Base-by-base conservation (phyloP, 441 rosid species). In the Aquilaria agallochum region DNA sequence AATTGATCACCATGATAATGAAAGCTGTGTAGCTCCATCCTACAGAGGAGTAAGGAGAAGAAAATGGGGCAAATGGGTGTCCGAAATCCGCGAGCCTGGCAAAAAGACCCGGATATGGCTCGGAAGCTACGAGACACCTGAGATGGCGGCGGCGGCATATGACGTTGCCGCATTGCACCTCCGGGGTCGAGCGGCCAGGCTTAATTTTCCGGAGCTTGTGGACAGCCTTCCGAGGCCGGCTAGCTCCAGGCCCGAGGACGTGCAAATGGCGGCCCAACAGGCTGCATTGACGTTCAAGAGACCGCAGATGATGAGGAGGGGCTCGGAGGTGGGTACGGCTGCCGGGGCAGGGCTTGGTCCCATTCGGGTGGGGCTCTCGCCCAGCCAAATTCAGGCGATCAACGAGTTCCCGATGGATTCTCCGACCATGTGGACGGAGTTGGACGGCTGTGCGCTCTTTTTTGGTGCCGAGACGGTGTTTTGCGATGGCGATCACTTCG, bases 31-130 rank as follows among this genome's bases (percentile, higher is more conserved):
- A 30, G 60, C 94, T 11, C 80, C 87, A 0, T 33, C 57, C 62
- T 92, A 83, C 62, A 67, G 92, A 69, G 96, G 95, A 0, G 94
- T 90, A 2, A 82, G 95, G 0, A 82, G 80, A 73, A 69, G 98
- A 47, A 87, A 87, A 76, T 92, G 98, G 93, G 98, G 96, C 10
- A 92, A 86, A 77, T 92, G 96, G 96, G 96, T 92, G 13, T 92
- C 98, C 0, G 98, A 92, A 68, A 89, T 92, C 36, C 87, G 96
- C 0, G 95, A 92, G 55, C 94, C 94, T 0, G 92, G 98, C n/a
- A 86, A 73, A 58, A 92, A 87, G 73, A 84, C 78, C 9, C 68
- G 96, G 12, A 83, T 92, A 15, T 89, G 96, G 98, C 83, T 92
- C 0, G 98, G 98, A 9, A 89, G 96, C 73, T 86, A 89, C 50